A percentile compares a stretch with the other conserved stretches of the same genome.
Conservation (phyloP, 1,139 yeast species). For the Yamadazyma atmosphaerica region DNA sequence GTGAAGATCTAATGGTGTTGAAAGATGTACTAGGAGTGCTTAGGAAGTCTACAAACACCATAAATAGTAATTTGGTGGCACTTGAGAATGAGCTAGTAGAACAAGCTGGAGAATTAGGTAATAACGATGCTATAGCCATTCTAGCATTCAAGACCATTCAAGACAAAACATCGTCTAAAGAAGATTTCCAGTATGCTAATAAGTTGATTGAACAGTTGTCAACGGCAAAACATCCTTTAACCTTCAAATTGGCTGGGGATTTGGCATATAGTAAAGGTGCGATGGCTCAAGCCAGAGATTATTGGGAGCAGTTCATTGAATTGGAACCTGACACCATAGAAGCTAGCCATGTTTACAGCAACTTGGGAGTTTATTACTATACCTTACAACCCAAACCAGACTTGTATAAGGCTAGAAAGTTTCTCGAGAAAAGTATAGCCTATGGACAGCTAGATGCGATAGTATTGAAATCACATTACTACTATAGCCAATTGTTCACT, state of each 20-base stretch:
- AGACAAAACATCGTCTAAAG: conserved; percentile 32
- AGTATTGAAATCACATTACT: conserved; percentile 70
- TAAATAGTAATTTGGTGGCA: conserved; percentile 53
- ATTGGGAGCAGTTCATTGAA: conserved; percentile 60
- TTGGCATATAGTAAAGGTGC: conserved; percentile 52
- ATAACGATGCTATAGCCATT: conserved; percentile 75
- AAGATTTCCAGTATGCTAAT: conserved; percentile 65
- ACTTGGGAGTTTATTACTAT: conserved; percentile 60
- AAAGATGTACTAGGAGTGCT: conserved; percentile 66
- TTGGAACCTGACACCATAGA: conserved; percentile 55
- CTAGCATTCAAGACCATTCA: conserved; percentile 63
- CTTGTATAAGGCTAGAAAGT: conserved; percentile 51
- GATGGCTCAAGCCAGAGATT: conserved; percentile 51
- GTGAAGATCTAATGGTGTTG: conserved; percentile 65
- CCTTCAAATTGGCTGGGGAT: conserved; percentile 74
- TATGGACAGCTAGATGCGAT: conserved; percentile 57
- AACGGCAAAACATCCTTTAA: conserved; percentile 63
- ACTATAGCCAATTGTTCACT: conserved; percentile 69
- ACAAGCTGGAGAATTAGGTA: conserved; percentile 80
- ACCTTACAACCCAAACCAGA: conserved; percentile 43
- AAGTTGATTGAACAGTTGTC: conserved; percentile 62
- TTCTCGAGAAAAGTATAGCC: conserved; percentile 60
- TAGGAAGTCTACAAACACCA: conserved; percentile 58
- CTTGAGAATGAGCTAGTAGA: conserved; percentile 74
- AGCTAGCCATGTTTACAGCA: conserved; percentile 74